Evolutionary conservation across 176 grass and related monocot genomes (phyloP), one percentile per base, ranked within the genome.

Genomic region (Pharus latifolius): DNA sequence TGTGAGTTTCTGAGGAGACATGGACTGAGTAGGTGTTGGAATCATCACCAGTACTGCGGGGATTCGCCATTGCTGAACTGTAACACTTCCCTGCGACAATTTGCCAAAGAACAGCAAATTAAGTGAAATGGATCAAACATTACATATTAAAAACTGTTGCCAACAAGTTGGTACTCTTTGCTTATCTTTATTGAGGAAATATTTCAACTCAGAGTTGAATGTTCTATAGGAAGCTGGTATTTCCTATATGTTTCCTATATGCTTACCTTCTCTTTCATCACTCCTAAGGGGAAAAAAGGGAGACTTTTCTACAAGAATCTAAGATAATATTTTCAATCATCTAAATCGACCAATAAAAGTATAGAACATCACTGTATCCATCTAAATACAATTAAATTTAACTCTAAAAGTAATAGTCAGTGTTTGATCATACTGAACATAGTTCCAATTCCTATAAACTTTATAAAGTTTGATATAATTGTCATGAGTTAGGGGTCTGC

Each of bases 1-100:
- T 76, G 77, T 85, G 32, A 17, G 71, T 85, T 44, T 85, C 83
- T 3, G 83, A 63, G 48, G 83, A 70, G 70, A 85, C 22, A 38
- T 38, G 77, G 15, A 80, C 71, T 3, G 77, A 38, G 1, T 76
- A 70, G 15, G 77, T 80, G 4, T 69, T 80, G 15, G 35, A 38
- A 38, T 38, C 12, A 51, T 10, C 20, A 19, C 45, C 44, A 63
- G 17, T 31, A 10, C n/a, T n/a, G n/a, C 17, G 24, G 12, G 71
- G 81, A 83, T 65, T 52, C 31, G 73, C 56, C 73, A 78, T 75
- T 57, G 73, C 47, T 63, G 48, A 63, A 83, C 4, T 14, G 1
- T 18, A 48, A 32, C 40, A 15, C 49, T 68, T 37, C 17, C 73
- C 83, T 49, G 55, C 29, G 41, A 53, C 15, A 26, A 70, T 56